phyloP scores from a whole-genome alignment of 2,329 filamentous ascomycete species.

The Cordyceps cateniannulata region DNA sequence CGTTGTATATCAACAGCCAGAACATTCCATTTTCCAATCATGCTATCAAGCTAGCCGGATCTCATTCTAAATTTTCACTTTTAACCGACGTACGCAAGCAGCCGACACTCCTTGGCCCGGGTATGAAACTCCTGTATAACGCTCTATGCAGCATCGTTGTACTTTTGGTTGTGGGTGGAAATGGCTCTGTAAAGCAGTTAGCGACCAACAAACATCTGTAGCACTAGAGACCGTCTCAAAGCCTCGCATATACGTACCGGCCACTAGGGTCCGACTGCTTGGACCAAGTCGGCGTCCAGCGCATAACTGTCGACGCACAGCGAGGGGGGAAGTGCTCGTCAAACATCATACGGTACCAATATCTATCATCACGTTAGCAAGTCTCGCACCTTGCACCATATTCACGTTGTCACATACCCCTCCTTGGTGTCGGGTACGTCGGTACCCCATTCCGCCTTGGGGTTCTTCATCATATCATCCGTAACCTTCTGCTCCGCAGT shows the following conservation, averaged over 20 bases:
- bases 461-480: constrained; percentile 98
- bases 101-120: background rate
- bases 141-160: constrained; percentile 43
- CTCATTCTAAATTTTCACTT: background rate
- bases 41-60: background rate
- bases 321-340: constrained; percentile 95
- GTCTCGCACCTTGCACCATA: background rate
- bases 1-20: background rate
- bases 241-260: constrained; percentile 47
- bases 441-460: constrained; percentile 88
- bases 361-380: constrained; percentile 41
- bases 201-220: background rate
- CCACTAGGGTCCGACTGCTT: constrained; percentile 94
- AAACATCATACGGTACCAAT: constrained; percentile 99
- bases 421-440: constrained; percentile 97
- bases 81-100: background rate
- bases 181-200: constrained; percentile 54
- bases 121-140: constrained; percentile 9
- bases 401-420: constrained; percentile 52
- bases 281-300: constrained; percentile 97
- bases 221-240: background rate
- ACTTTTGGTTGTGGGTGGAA: constrained; percentile 68
- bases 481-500: constrained; percentile 83
- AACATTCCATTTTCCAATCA: background rate
- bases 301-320: constrained; percentile 88